Conservation (phyloP, 2,329 filamentous ascomycete species). For the Annulohypoxylon truncatum region DNA sequence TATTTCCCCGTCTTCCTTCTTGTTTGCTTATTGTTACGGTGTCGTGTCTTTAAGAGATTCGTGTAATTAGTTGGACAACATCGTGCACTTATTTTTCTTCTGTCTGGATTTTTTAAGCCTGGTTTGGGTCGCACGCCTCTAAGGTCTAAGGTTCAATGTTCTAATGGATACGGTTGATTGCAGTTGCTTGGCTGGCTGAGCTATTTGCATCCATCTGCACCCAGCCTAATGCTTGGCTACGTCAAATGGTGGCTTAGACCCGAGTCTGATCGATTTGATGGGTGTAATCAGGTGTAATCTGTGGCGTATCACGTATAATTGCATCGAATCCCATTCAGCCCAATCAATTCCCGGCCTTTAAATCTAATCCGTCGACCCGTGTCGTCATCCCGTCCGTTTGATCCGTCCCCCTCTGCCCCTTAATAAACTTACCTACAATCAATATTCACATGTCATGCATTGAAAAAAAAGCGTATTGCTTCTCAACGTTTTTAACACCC, state of each 20-base stretch:
- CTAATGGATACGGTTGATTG: slow-evolving; percentile 10
- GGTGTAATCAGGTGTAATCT: background rate
- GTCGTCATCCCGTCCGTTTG: slow-evolving; percentile 32
- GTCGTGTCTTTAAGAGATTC: background rate
- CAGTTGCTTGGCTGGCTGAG: slow-evolving; percentile 21
- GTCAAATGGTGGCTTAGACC: slow-evolving; percentile 41
- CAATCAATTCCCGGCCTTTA: background rate
- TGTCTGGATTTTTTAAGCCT: slow-evolving; percentile 15
- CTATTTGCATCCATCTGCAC: background rate
- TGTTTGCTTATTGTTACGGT: slow-evolving; percentile 4
- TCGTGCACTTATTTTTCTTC: slow-evolving; percentile 5
- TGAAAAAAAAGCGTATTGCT: slow-evolving; percentile 2
- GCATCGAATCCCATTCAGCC: background rate
- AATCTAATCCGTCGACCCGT: background rate
- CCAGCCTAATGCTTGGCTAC: slow-evolving; percentile 32
- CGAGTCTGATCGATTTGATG: background rate
- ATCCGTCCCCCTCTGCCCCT: slow-evolving; percentile 2
- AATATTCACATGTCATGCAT: slow-evolving; percentile 25
- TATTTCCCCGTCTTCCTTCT: background rate
- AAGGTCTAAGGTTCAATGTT: background rate
- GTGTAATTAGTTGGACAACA: slow-evolving; percentile 4
- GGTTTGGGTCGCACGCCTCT: slow-evolving; percentile 14
- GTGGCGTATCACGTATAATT: slow-evolving; percentile 20
- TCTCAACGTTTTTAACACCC: slow-evolving; percentile 2
- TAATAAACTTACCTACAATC: slow-evolving; percentile 1